Base-by-base conservation (phyloP, 495 filamentous ascomycete species). In the Aspergillus affinis region DNA sequence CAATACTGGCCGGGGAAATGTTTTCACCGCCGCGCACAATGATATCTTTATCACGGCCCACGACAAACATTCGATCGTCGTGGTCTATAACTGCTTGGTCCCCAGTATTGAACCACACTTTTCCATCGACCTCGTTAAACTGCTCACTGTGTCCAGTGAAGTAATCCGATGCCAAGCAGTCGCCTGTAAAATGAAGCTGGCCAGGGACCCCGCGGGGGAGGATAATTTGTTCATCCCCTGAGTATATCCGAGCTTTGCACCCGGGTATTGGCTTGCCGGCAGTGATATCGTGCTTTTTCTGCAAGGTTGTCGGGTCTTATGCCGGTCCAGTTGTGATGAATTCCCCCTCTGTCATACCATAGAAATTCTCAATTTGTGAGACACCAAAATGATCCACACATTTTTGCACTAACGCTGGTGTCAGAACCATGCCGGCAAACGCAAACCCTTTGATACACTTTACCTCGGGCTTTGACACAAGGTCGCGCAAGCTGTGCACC, bases 1-100 rank as follows among this genome's bases (percentile, higher is more conserved):
- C 79, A 20, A 83, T 76, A 12, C 64, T 69, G 5, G 66, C 58
- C 1, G 77, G 76, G 1, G 69, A 55, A 20, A 83, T 72, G 51
- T 82, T 83, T 56, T 81, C 74, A 8, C 78, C 78, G n/a, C 70
- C 80, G 3, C 80, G 72, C 32, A 81, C 78, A 57, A 83, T 79
- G 36, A 76, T 62, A 54, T 82, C 80, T 57, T 82, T 83, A 64
- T 78, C 77, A 32, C 79, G 62, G 5, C 81, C 78, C 48, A 75
- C 50, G 17, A 83, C 66, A 15, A 68, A 68, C 2, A 81, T 51
- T 10, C 60, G 68, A 15, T 69, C 72, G 29, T 74, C 65, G 0
- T 63, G 55, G 47, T 70, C 69, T 54, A 82, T 77, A 29, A 72
- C 54, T 1, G 74, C 80, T 64, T 78, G 72, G 58, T 83, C 80